These are phyloP conservation scores for Debaryomyces prosopidis DNA, from an alignment of 805 yeast genomes.

Conservation along the genomic window DNA sequence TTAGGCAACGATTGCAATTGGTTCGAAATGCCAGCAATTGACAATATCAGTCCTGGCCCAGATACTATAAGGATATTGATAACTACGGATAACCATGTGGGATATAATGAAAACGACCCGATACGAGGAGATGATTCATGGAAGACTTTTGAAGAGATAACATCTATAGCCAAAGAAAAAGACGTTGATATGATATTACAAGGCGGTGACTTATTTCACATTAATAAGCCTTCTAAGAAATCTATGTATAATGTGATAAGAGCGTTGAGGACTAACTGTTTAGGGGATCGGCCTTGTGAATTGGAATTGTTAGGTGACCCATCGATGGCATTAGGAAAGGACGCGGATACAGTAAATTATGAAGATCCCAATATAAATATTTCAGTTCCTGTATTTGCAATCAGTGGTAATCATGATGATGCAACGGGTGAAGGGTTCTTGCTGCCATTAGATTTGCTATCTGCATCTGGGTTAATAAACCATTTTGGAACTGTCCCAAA, in stretches of 20 bases:
- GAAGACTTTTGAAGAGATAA: slow-evolving; percentile 82
- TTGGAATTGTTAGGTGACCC: slow-evolving; percentile 84
- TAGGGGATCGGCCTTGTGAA: slow-evolving; percentile 87
- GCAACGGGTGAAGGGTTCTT: slow-evolving; percentile 84
- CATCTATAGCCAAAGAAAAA: slow-evolving; percentile 62
- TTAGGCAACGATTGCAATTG: neutral
- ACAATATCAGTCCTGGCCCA: slow-evolving; percentile 47
- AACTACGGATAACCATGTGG: slow-evolving; percentile 96
- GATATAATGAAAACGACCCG: slow-evolving; percentile 86
- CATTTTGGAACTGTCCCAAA: slow-evolving; percentile 84
- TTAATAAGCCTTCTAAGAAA: slow-evolving; percentile 85
- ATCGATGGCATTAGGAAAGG: slow-evolving; percentile 55
- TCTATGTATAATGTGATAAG: slow-evolving; percentile 81
- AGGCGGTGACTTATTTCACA: slow-evolving; percentile 91
- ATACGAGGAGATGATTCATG: slow-evolving; percentile 89
- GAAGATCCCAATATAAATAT: slow-evolving; percentile 90
- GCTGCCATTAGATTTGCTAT: slow-evolving; percentile 82
- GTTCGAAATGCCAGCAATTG: slow-evolving; percentile 40
- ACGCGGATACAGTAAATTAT: slow-evolving; percentile 74
- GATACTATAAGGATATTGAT: slow-evolving; percentile 76
- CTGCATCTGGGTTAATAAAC: slow-evolving; percentile 80
- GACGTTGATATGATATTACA: slow-evolving; percentile 89
- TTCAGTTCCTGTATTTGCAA: slow-evolving; percentile 86
- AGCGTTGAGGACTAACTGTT: slow-evolving; percentile 65
- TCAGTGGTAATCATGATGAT: slow-evolving; percentile 96